These are phyloP conservation scores for Cordyceps pruinosa DNA, from an alignment of 2,329 filamentous ascomycete species.

Conservation along the genomic window DNA sequence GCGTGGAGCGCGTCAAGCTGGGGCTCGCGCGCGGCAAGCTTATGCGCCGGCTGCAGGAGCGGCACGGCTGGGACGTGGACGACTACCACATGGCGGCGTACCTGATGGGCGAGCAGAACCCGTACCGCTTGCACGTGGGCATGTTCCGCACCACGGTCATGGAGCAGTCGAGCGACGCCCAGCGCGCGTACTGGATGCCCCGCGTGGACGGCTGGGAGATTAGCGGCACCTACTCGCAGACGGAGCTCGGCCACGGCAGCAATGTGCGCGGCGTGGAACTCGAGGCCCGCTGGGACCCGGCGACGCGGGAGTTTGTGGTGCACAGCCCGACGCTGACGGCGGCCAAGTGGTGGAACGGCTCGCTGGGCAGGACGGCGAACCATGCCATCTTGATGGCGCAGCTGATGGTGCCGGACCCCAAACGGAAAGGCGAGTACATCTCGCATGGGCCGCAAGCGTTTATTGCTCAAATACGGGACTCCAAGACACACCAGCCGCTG, in stretches of 20 bases:
- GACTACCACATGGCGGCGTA: constrained; percentile 60
- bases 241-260: constrained; percentile 70
- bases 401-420: constrained; percentile 56
- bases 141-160: constrained; percentile 51
- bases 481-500: constrained; percentile 62
- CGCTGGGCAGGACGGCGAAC: constrained; percentile 67
- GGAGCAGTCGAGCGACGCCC: constrained; percentile 66
- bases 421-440: constrained; percentile 23
- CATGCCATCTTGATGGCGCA: constrained; percentile 76
- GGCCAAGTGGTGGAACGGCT: constrained; percentile 82
- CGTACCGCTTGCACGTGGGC: constrained; percentile 60
- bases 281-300: constrained; percentile 64
- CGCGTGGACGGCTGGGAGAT: constrained; percentile 62
- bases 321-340: constrained; percentile 68
- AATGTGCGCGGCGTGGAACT: constrained; percentile 70
- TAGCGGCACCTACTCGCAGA: constrained; percentile 76
- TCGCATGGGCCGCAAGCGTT: constrained; percentile 70
- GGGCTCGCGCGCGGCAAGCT: constrained; percentile 65
- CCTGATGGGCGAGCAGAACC: constrained; percentile 65
- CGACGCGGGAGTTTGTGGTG: constrained; percentile 68
- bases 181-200: constrained; percentile 66
- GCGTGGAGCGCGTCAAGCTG: constrained; percentile 61
- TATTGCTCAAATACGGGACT: constrained; percentile 65
- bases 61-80: constrained; percentile 62
- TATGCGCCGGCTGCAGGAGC: constrained; percentile 56